These are phyloP conservation scores for Leucocoprinus sp. DNA, from an alignment of 768 basidiomycete genomes.

Conservation along the genomic window DNA sequence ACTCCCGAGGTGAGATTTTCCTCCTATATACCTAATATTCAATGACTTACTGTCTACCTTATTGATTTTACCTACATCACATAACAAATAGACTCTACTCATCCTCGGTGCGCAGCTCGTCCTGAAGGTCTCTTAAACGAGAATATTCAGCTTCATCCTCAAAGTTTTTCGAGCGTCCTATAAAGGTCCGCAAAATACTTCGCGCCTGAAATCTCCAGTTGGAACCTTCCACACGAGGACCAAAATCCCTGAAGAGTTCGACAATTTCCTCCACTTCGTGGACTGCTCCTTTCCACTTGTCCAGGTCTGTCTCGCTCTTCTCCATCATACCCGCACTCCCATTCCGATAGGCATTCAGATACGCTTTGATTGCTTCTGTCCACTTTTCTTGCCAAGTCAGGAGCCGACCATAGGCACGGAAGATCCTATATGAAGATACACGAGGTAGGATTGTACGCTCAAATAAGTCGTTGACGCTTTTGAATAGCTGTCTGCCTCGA, in stretches of 20 bases:
- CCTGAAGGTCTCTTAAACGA: conserved; percentile 53
- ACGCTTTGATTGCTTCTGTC: conserved; percentile 73
- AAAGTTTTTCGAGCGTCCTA: conserved; percentile 80
- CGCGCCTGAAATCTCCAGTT: conserved; percentile 86
- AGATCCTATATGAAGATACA: conserved; percentile 70
- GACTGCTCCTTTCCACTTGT: conserved; percentile 68
- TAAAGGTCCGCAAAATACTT: conserved; percentile 82
- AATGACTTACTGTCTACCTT: no score
- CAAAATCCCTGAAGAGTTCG: conserved; percentile 76
- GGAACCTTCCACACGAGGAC: conserved; percentile 48
- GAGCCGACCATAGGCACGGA: conserved; percentile 77
- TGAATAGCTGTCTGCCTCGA: conserved; percentile 58
- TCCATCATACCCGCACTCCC: conserved; percentile 54
- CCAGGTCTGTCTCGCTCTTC: conserved; percentile 58
- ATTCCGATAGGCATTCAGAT: conserved; percentile 79
- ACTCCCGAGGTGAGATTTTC: no score
- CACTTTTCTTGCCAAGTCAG: conserved; percentile 65
- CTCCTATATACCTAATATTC: no score
- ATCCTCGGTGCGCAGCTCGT: conserved; percentile 46
- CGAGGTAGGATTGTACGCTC: conserved; percentile 75
- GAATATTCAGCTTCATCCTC: conserved; percentile 86
- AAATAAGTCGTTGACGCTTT: conserved; percentile 65
- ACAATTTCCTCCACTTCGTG: conserved; percentile 78
- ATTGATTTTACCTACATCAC: no score
- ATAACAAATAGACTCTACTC: neutral